Percentiles rank a stretch among this genome's conserved stretches.
Conservation (phyloP, 495 filamentous ascomycete species). For the Parachaetomium inaequale region DNA sequence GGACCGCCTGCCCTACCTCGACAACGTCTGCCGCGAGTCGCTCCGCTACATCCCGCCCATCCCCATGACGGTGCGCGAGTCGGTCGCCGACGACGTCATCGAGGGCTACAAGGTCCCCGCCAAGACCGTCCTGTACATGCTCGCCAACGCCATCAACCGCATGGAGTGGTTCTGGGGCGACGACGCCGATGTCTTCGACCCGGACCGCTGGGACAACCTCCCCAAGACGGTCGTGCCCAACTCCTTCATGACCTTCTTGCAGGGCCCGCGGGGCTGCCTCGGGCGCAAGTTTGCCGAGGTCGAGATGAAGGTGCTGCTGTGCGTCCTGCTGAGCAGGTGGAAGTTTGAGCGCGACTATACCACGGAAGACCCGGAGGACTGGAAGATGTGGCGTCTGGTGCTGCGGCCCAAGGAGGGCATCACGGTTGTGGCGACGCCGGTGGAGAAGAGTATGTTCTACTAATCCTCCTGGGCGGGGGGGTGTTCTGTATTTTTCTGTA, state of each 20-base stretch:
- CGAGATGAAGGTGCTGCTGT: constrained; percentile 42
- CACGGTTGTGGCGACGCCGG: constrained; percentile 37
- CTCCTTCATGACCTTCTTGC: constrained; percentile 40
- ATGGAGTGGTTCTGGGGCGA: constrained; percentile 38
- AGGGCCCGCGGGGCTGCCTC: constrained; percentile 39
- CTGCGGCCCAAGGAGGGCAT: constrained; percentile 50
- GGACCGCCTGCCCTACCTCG: constrained; percentile 36
- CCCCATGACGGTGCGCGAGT: constrained; percentile 39
- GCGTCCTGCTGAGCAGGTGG: constrained; percentile 35
- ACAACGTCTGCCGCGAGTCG: constrained; percentile 50
- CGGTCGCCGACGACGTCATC: constrained; percentile 29
- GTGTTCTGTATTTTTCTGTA: no score
- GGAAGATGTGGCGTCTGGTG: constrained; percentile 55
- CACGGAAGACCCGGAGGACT: constrained; percentile 46
- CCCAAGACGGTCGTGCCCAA: constrained; percentile 32
- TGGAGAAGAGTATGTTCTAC: background rate
- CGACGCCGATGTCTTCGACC: constrained; percentile 36
- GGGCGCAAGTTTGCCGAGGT: constrained; percentile 42
- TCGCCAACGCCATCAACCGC: constrained; percentile 41
- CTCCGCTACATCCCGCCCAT: constrained; percentile 48
- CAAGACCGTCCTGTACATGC: constrained; percentile 35
- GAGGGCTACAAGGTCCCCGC: constrained; percentile 30
- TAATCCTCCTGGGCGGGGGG: no score
- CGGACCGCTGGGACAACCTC: constrained; percentile 39
- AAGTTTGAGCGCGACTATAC: constrained; percentile 37